A percentile compares a stretch with the other conserved stretches of the same genome.
phyloP scores from a whole-genome alignment of 805 yeast species.

The Candida nanaspora region DNA sequence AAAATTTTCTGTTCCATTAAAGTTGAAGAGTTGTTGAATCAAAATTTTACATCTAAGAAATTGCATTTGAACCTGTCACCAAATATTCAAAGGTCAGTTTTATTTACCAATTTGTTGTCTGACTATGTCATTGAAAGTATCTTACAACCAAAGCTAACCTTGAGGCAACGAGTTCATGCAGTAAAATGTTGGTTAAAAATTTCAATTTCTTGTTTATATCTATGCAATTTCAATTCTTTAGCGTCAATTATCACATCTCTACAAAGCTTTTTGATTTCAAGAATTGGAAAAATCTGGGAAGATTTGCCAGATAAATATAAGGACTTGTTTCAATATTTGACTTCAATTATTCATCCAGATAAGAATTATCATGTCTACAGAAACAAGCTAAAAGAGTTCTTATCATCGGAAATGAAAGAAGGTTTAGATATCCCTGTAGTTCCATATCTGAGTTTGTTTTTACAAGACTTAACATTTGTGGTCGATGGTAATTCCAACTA shows the following conservation, averaged over 20 bases:
- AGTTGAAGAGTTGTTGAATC: conserved; percentile 60
- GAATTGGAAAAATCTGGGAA: conserved; percentile 55
- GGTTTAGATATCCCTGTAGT: conserved; percentile 53
- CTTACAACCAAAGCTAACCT: conserved; percentile 42
- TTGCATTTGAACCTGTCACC: conserved; percentile 54
- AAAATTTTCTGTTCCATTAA: conserved; percentile 54
- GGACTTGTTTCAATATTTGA: conserved; percentile 55
- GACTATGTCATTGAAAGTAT: conserved; percentile 68
- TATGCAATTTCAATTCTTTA: conserved; percentile 70
- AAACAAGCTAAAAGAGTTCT: conserved; percentile 48
- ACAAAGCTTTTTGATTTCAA: conserved; percentile 63
- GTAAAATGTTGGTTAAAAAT: conserved; percentile 68
- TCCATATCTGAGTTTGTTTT: conserved; percentile 67
- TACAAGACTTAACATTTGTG: conserved; percentile 77
- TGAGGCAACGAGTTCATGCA: conserved; percentile 44
- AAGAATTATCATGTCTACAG: conserved; percentile 69
- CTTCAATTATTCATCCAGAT: conserved; percentile 66
- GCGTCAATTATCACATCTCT: conserved; percentile 74
- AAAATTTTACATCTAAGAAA: conserved; percentile 54
- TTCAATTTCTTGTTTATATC: conserved; percentile 63
- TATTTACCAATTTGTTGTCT: conserved; percentile 66
- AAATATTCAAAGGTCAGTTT: conserved; percentile 51
- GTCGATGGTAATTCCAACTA: conserved; percentile 73
- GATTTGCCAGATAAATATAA: conserved; percentile 50
- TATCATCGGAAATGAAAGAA: conserved; percentile 36